Evolutionary conservation across 164 flowering plant species (phyloP).

Genomic region (Magnolia sinica): DNA sequence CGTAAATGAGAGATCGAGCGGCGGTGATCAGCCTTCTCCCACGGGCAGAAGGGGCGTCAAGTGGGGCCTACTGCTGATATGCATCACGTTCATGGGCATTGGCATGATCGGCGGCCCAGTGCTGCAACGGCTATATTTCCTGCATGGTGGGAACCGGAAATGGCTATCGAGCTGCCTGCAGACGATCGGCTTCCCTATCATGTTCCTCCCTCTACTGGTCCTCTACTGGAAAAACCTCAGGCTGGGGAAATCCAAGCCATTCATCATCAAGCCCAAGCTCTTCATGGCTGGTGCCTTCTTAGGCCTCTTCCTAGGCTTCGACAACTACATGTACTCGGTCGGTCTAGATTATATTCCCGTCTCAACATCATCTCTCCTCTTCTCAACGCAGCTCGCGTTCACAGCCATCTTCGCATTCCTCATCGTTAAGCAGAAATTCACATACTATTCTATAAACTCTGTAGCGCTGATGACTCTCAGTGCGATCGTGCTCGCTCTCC

Average conservation of each 20-base stretch:
- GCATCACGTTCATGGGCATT: neutral
- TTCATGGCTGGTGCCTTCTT: slow-evolving; percentile 1
- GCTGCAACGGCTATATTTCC: slow-evolving; percentile 14
- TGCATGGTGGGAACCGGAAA: slow-evolving; percentile 9
- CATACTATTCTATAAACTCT: slow-evolving; percentile 18
- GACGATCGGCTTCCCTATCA: slow-evolving; percentile 1
- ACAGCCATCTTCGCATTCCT: slow-evolving; percentile 25
- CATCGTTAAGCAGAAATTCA: slow-evolving; percentile 26
- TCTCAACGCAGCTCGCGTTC: slow-evolving; percentile 23
- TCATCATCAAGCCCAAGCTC: slow-evolving; percentile 7
- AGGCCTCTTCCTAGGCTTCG: slow-evolving; percentile 12
- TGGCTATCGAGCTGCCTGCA: slow-evolving; percentile 16
- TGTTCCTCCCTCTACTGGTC: neutral
- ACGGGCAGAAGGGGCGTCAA: neutral
- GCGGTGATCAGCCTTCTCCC: neutral
- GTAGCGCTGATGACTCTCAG: slow-evolving; percentile 18
- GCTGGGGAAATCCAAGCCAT: neutral
- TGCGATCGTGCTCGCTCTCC: slow-evolving; percentile 16
- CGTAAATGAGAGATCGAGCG: neutral
- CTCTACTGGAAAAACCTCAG: neutral
- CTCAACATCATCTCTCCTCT: slow-evolving; percentile 20
- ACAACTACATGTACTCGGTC: slow-evolving; percentile 10
- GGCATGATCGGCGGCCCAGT: slow-evolving; percentile 15
- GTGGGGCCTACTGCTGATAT: slow-evolving; percentile 5
- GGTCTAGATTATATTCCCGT: slow-evolving; percentile 17